A percentile compares a stretch with the other conserved stretches of the same genome.
Evolutionary conservation across 352 stramenopile species (phyloP).

Genomic region (Globisporangium nagaii): DNA sequence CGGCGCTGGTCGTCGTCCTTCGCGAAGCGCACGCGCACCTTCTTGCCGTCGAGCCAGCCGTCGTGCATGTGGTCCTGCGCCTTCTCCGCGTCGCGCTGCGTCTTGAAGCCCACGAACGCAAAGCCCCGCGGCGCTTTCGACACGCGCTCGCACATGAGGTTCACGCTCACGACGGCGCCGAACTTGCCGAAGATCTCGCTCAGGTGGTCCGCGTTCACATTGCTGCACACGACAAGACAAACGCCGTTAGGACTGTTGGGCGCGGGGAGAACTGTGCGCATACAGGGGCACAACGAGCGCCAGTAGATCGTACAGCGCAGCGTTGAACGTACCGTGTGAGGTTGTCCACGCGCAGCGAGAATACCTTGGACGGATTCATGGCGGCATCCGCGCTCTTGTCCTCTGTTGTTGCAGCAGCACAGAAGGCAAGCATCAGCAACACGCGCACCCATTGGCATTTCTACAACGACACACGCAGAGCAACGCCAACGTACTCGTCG

Average conservation of each 20-base stretch:
- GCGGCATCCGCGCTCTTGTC: slow-evolving; percentile 5
- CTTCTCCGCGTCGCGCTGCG: slow-evolving; percentile 38
- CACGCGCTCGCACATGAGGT: slow-evolving; percentile 26
- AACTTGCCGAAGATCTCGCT: slow-evolving; percentile 88
- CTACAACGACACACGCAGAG: neutral
- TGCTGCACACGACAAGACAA: slow-evolving; percentile 19
- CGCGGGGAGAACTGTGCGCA: neutral
- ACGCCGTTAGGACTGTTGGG: neutral
- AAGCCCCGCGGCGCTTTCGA: slow-evolving; percentile 26
- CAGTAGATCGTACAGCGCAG: neutral
- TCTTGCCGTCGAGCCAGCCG: slow-evolving; percentile 79
- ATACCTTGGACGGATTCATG: slow-evolving; percentile 17
- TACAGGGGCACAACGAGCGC: neutral
- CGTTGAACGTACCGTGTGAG: slow-evolving; percentile 46
- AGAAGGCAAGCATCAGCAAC: too few species aligned
- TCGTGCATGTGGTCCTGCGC: slow-evolving; percentile 79
- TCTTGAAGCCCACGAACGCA: slow-evolving; percentile 57
- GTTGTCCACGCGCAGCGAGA: slow-evolving; percentile 68
- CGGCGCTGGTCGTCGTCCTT: neutral
- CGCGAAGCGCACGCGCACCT: slow-evolving; percentile 49
- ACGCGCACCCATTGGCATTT: neutral
- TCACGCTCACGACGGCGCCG: slow-evolving; percentile 49
- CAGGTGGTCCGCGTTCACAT: slow-evolving; percentile 79
- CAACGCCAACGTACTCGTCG: neutral
- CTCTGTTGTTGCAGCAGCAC: neutral